These are phyloP conservation scores for Saccharomycopsis schoenii DNA, from an alignment of 805 yeast species.

Conservation along the genomic window DNA sequence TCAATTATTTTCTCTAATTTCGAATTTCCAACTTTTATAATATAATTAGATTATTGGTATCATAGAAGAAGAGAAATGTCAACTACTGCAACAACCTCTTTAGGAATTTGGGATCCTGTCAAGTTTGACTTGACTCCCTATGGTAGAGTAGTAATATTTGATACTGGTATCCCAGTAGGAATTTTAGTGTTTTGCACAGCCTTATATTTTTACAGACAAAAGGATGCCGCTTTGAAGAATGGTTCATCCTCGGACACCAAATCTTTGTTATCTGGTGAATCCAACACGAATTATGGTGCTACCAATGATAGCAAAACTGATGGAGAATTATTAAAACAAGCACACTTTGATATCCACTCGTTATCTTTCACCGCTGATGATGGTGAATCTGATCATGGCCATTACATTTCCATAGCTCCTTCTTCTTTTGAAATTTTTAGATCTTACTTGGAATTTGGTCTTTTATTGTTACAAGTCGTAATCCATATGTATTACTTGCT, in stretches of 20 bases:
- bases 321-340: slow-evolving; percentile 32
- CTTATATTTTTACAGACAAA: neutral
- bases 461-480: slow-evolving; percentile 35
- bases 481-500: slow-evolving; percentile 25
- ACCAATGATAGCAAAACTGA: slow-evolving; percentile 2
- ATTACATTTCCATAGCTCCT: slow-evolving; percentile 37
- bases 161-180: slow-evolving; percentile 26
- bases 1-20: neutral
- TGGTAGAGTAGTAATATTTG: slow-evolving; percentile 31
- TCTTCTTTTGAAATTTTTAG: slow-evolving; percentile 42
- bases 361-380: slow-evolving; percentile 44
- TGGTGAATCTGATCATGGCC: slow-evolving; percentile 53
- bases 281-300: slow-evolving; percentile 16
- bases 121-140: slow-evolving; percentile 36
- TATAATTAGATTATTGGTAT: neutral
- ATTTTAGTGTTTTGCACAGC: neutral
- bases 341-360: slow-evolving; percentile 56
- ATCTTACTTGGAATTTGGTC: slow-evolving; percentile 37
- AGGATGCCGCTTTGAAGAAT: neutral
- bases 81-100: neutral
- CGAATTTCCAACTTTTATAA: neutral
- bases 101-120: slow-evolving; percentile 11
- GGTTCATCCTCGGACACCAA: slow-evolving; percentile 1
- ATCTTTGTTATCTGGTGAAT: slow-evolving; percentile 4
- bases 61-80: neutral